Conservation (phyloP, 139 green algal genomes). For the Haematococcus lacustris region DNA sequence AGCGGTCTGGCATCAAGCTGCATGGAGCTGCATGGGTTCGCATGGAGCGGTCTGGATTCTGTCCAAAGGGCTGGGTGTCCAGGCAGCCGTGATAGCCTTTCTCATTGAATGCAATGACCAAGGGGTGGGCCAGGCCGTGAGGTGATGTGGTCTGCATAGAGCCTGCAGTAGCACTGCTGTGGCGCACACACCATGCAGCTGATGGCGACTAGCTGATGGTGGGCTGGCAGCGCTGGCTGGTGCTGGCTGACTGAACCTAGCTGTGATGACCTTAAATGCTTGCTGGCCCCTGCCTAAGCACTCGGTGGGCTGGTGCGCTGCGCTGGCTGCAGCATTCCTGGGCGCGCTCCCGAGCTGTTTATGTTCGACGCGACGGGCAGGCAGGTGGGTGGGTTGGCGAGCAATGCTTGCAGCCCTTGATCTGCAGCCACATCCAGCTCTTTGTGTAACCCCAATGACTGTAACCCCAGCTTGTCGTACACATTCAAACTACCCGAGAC, state of each 20-base stretch:
- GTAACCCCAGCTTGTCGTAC: background rate
- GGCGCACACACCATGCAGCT: background rate
- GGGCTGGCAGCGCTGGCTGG: background rate
- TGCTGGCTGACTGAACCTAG: background rate
- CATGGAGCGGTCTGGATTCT: no score
- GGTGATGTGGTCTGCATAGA: background rate
- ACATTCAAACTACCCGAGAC: background rate
- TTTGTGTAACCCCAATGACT: background rate
- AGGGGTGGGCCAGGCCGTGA: background rate
- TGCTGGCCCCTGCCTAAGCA: no score
- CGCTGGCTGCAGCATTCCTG: conserved; percentile 3
- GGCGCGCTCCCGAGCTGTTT: background rate
- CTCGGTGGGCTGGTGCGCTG: background rate
- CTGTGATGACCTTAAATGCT: background rate
- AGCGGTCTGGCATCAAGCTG: background rate
- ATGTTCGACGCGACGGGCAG: background rate
- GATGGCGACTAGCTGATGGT: background rate
- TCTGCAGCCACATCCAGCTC: background rate
- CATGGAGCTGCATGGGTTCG: background rate
- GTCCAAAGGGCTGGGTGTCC: no score
- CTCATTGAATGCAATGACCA: no score
- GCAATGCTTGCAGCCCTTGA: background rate
- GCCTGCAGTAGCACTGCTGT: background rate
- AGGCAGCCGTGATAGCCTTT: no score
- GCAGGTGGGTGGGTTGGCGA: background rate